Evolutionary conservation across 2,329 filamentous ascomycete species (phyloP).

Genomic region (Chaetomiaceae sp.): DNA sequence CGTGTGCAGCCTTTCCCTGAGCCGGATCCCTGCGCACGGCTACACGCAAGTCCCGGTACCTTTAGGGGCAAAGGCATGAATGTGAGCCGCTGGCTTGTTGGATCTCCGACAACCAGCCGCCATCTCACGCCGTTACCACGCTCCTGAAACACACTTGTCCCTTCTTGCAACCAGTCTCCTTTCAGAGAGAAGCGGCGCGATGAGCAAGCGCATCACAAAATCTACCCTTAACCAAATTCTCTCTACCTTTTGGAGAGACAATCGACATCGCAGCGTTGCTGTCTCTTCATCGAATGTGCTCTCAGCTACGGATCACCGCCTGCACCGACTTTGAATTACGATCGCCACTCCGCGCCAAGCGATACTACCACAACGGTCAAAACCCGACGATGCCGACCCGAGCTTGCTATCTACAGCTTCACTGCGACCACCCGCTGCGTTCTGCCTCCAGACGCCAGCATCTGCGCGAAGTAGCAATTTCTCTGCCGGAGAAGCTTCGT

Average conservation of each 20-base stretch:
- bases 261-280: too few species aligned
- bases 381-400: background rate
- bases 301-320: background rate
- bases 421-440: background rate
- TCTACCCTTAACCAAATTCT: too few species aligned
- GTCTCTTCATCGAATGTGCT: too few species aligned
- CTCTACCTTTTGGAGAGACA: too few species aligned
- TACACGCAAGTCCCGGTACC: constrained; percentile 20
- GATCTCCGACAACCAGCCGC: constrained; percentile 5
- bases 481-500: too few species aligned
- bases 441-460: too few species aligned
- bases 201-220: too few species aligned
- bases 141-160: constrained; percentile 13
- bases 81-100: constrained; percentile 4
- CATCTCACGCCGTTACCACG: constrained; percentile 6
- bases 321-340: background rate
- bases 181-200: too few species aligned
- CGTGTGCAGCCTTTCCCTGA: constrained; percentile 15
- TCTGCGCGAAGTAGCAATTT: too few species aligned
- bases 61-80: constrained; percentile 3
- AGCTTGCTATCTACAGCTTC: background rate
- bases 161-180: too few species aligned
- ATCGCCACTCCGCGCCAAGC: constrained; percentile 13
- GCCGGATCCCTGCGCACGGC: constrained; percentile 7
- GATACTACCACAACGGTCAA: background rate